Evolutionary conservation across 306 rosid genomes (phyloP), one percentile per base, ranked within the genome.

Genomic region (Coriaria nepalensis): DNA sequence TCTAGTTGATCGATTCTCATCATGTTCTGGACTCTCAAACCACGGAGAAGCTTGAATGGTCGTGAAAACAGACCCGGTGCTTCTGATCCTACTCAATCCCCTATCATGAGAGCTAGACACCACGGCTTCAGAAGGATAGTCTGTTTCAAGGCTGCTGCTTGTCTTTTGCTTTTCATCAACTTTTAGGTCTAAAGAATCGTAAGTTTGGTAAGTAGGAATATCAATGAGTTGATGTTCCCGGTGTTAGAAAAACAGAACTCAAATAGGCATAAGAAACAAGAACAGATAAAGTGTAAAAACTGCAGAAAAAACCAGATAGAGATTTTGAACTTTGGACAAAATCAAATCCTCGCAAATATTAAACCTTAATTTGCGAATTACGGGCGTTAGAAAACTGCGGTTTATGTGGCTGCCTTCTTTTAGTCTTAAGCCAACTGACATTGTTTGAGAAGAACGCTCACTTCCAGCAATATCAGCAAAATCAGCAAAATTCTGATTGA

Each of bases 381-480:
- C 95, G 54, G 84, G 74, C 50, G 82, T 64, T 61, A 88, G 69
- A 72, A 88, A 78, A 69, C 97, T 88, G 63, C 86, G 88, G 66
- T 84, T 88, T 53, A 88, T 88, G 76, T 88, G 93, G 69, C 83
- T 70, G 13, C 97, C 95, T 78, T 88, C 97, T 69, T 92, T 88
- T 64, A 88, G 55, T 71, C 90, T 81, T 60, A 84, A 33, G 39
- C 95, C 93, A 20, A 72, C 86, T 39, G 97, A 78, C 57, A 71
- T 40, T 37, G 90, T 47, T 62, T 84, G 97, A 77, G 93, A 67
- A 76, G 87, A 75, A 36, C 95, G 95, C 61, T 88, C 97, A 38
- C 93, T 88, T 13, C 97, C 97, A 2, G 97, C 95, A 50, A 59
- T 55, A 40, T 59, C 97, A 49, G 83, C 97, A 66, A 59, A 55